Evolutionary conservation across 164 flowering plant species (phyloP), one percentile per base, ranked within the genome.

Genomic region (Macadamia tetraphylla): DNA sequence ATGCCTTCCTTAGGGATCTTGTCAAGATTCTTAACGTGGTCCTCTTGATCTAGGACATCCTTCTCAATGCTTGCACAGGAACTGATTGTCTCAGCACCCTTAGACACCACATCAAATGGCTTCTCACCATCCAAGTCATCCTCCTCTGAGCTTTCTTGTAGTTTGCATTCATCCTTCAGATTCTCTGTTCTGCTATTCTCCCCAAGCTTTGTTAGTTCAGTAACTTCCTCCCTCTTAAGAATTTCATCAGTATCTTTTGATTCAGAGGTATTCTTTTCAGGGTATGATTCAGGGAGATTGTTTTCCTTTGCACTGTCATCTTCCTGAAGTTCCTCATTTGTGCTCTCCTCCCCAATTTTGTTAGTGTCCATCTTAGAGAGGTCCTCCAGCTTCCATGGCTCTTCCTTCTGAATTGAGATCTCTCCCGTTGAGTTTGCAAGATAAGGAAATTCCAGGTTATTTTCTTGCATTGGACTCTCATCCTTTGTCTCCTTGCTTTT

Each of bases 41-140:
- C 30, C 17, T 67, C 53, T 69, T 71, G 30, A n/a, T 72, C 78
- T 1, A 46, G 30, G 53, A 60, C 48, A 55, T 51, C 65, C 58
- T 67, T 65, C 65, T 65, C 73, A 40, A 9, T 44, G 17, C 66
- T 61, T 46, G 52, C 30, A 12, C n/a, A 3, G 42, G 60, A 60
- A 42, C 29, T 42, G 5, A 32, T 8, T 70, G 31, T 55, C 53
- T 74, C 76, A 58, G 44, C 56, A 59, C 12, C 60, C 46, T 60
- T 35, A 40, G 66, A 6, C 1, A 29, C 58, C 44, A 42, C 55
- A 62, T 53, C 48, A 15, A 15, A 48, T 9, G 73, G 31, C 23
- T 64, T 49, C 64, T 52, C 71, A 43, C 61, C 58, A 52, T 74
- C 69, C 7, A 51, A 23, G 6, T 40, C 64, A 56, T 29, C 60